These are phyloP conservation scores for Microcos paniculata DNA, from an alignment of 345 rosid species.

Conservation along the genomic window DNA sequence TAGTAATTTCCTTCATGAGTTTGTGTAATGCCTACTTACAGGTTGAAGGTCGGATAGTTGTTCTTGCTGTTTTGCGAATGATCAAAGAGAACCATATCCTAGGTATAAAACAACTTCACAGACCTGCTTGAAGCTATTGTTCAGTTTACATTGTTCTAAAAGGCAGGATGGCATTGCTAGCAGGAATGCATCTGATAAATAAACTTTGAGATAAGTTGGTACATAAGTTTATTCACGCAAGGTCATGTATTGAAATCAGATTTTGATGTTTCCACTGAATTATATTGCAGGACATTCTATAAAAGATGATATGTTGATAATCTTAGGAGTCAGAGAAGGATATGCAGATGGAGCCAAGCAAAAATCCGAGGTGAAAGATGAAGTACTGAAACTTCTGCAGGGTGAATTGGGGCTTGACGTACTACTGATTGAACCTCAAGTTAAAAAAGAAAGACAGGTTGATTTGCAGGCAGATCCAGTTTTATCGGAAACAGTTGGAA, in stretches of 20 bases:
- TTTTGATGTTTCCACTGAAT: conserved; percentile 16
- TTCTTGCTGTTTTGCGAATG: conserved; percentile 85
- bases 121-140: neutral
- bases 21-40: conserved; percentile 35
- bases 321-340: conserved; percentile 48
- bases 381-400: conserved; percentile 51
- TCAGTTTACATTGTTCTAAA: neutral
- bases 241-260: neutral
- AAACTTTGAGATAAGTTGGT: neutral
- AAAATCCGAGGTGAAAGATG: conserved; percentile 47
- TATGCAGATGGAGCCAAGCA: conserved; percentile 26
- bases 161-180: neutral
- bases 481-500: conserved; percentile 24
- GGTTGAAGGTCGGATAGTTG: conserved; percentile 93
- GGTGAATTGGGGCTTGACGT: conserved; percentile 75
- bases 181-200: neutral
- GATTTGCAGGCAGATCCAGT: conserved; percentile 13
- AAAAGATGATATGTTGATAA: conserved; percentile 69
- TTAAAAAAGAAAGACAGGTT: neutral
- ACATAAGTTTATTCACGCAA: neutral
- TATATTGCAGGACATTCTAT: conserved; percentile 57
- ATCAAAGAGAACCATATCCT: conserved; percentile 70
- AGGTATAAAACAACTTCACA: conserved; percentile 38
- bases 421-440: conserved; percentile 33
- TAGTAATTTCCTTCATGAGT: neutral